Base-by-base conservation (phyloP, 352 stramenopile species). In the Globisporangium perplexum region DNA sequence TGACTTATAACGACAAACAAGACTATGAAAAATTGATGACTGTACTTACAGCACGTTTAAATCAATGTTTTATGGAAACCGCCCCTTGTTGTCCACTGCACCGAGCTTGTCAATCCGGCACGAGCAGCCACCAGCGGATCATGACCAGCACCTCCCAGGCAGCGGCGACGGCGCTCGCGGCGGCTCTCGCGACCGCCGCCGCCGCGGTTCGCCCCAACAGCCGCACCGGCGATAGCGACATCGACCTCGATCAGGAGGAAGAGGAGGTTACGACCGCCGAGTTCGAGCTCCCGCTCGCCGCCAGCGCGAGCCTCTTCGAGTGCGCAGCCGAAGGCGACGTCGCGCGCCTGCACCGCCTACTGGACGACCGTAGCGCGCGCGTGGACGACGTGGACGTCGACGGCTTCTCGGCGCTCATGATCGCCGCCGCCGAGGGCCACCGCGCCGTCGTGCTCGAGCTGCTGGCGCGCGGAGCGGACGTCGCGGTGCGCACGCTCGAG, bases 321-420 rank as follows among this genome's bases (percentile, higher is more conserved):
- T 85, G 74, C 56, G 74, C 77, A 23, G 76, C 82, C 46, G 77
- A 93, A 51, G 77, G 79, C 31, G 78, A 90, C 53, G 43, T 90
- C 15, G 59, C 72, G 53, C 83, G 68, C 47, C 65, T 93, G 0
- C 66, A 76, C 35, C 65, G 75, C 43, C 79, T 90, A 46, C 53
- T 88, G 49, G 80, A 91, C 41, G 72, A 74, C 26, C 62, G 69
- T 45, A 68, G 67, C 47, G 77, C 88, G 24, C 60, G 65, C 31
- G 57, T 89, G 39, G 73, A 93, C 54, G 78, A 85, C 50, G 70
- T 88, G 50, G 83, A 93, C 65, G 80, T 90, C 24, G 83, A 93
- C 51, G 83, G 83, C 53, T 93, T 93, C 64, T 88, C 83, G 30
- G 83, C 83, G 48, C 70, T 93, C 43, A 90, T 93, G 83, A 84